Evolutionary conservation across 345 rosid species (phyloP), one percentile per base, ranked within the genome.

Genomic region (Schrenkiella parvula): DNA sequence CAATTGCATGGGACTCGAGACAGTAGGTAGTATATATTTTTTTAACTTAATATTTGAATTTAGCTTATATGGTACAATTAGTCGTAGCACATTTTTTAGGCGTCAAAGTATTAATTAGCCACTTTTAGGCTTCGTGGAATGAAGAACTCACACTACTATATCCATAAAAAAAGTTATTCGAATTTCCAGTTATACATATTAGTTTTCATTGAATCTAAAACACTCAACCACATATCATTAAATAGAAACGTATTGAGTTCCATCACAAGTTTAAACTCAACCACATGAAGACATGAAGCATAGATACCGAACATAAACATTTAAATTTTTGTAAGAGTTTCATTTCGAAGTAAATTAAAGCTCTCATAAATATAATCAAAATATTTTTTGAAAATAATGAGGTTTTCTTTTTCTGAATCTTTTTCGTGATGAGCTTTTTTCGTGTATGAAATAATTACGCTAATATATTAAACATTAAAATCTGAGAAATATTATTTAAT

Each of bases 1-100:
- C 44, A 51, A 53, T 52, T 68, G 79, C 74, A 75, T 75, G 74
- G 79, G 74, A 68, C 79, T 75, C 79, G 79, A 75, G 79, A 61
- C 70, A 68, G 42, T 68, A 75, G 74, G 70, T 54, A 19, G 11
- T 12, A 28, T 13, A 15, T 37, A 21, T n/a, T 17, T 44, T 8
- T 8, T 18, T 13, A 48, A 43, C 17, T 53, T 26, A 28, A 31
- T 48, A 57, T 29, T 66, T 48, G 47, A 58, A 1, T 39, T 43
- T 38, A 74, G 18, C 73, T 74, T 59, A 38, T 25, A 50, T 59
- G 64, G 52, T 75, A 51, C 48, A 63, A 59, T 50, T 66, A 74
- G 68, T 59, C 72, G 21, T 74, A 19, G 3, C 11, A 56, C 50
- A 50, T 53, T 64, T 64, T 72, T 41, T 11, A 12, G 34, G 54